Conservation (phyloP, 208 protist genomes). For the Leptomonas pyrrhocoris region DNA sequence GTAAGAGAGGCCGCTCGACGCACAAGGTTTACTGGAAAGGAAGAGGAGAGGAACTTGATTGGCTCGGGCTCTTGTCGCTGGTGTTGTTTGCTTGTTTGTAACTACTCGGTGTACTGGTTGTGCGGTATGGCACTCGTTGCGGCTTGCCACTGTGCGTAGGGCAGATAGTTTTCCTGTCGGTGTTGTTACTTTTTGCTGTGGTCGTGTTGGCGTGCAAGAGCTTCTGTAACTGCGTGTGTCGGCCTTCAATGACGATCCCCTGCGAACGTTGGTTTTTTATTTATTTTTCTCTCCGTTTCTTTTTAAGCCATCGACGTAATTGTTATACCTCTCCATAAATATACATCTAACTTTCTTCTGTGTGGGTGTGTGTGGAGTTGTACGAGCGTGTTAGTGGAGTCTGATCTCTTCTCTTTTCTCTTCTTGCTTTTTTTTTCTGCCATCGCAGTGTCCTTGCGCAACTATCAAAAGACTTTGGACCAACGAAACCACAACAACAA, state of each 20-base stretch:
- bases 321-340: not conserved
- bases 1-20: not conserved
- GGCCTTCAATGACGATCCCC: too few relatives aligned
- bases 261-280: constrained; percentile 1
- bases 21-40: not conserved
- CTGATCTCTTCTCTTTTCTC: constrained; percentile 14
- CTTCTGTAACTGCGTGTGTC: too few relatives aligned
- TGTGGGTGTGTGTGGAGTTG: not conserved
- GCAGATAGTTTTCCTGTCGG: too few relatives aligned
- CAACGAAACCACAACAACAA: not conserved
- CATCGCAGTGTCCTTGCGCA: constrained; percentile 2
- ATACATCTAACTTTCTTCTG: not conserved
- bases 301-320: not conserved
- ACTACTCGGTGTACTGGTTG: too few relatives aligned
- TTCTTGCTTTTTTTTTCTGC: constrained; percentile 1
- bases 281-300: constrained; percentile 10
- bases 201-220: too few relatives aligned
- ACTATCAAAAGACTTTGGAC: constrained; percentile 5
- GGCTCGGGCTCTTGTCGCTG: too few relatives aligned
- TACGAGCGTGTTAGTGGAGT: too few relatives aligned
- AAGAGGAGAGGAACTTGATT: not conserved
- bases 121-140: too few relatives aligned
- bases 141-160: too few relatives aligned
- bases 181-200: too few relatives aligned
- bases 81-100: too few relatives aligned